Conservation (phyloP, 352 stramenopile genomes). For the Globisporangium mamillatum region DNA sequence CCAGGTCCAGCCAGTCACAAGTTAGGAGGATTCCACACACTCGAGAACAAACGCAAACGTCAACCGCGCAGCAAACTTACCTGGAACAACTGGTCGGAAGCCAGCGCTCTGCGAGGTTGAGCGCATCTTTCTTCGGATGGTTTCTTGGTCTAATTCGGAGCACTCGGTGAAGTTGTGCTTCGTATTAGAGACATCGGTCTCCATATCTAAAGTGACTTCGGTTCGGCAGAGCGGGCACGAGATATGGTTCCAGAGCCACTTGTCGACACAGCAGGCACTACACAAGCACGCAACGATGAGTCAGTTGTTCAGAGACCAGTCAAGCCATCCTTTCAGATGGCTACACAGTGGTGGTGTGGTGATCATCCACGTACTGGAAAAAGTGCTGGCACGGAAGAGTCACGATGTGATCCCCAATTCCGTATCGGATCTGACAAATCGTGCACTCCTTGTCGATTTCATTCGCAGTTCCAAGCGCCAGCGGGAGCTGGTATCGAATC, state of each 20-base stretch:
- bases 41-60: not conserved
- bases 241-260: constrained; percentile 85
- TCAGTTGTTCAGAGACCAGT: not conserved
- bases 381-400: constrained; percentile 84
- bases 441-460: constrained; percentile 84
- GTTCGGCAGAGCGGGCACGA: constrained; percentile 82
- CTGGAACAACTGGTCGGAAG: constrained; percentile 71
- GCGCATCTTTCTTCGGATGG: constrained; percentile 69
- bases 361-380: constrained; percentile 65
- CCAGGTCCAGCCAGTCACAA: too few species aligned
- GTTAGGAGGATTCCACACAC: not conserved
- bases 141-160: constrained; percentile 62
- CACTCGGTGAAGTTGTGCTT: constrained; percentile 84
- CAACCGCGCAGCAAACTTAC: constrained; percentile 21
- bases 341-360: not conserved
- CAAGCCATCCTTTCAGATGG: not conserved
- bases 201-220: constrained; percentile 61
- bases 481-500: constrained; percentile 77
- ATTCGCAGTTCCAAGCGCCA: constrained; percentile 72
- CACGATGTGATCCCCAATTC: constrained; percentile 82
- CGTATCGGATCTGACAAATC: constrained; percentile 83
- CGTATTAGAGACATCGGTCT: constrained; percentile 30
- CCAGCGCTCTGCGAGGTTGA: constrained; percentile 63
- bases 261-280: constrained; percentile 80
- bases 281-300: not conserved